A percentile compares a stretch with the other conserved stretches of the same genome.
phyloP scores from a whole-genome alignment of 1,139 yeast genomes.

The Kazachstania sp. region DNA sequence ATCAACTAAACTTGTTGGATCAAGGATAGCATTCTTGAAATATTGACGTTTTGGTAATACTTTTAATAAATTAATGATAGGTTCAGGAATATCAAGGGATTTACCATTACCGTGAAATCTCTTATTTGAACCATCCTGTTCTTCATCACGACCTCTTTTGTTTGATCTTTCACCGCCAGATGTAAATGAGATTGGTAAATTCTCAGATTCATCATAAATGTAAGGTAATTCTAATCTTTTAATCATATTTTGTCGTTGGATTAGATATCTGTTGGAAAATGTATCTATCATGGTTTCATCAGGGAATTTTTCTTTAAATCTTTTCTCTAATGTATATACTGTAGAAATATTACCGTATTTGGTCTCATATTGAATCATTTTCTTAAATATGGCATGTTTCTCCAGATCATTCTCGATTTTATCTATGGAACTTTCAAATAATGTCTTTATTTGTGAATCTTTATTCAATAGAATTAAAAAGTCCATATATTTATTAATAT shows the following conservation, averaged over 20 bases:
- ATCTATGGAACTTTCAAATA: constrained; percentile 60
- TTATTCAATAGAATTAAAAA: constrained; percentile 68
- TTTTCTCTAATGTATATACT: constrained; percentile 54
- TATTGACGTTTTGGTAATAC: constrained; percentile 30
- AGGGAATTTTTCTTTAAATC: constrained; percentile 62
- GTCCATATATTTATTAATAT: constrained; percentile 60
- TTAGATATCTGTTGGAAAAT: constrained; percentile 35
- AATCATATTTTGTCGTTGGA: constrained; percentile 25
- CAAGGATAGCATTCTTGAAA: constrained; percentile 27
- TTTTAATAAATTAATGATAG: constrained; percentile 23
- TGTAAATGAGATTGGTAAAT: not conserved
- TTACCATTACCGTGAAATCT: constrained; percentile 9
- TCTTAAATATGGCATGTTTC: constrained; percentile 38
- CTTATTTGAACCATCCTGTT: constrained; percentile 5
- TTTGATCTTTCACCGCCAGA: not conserved
- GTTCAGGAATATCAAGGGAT: constrained; percentile 17
- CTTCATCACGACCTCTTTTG: not conserved
- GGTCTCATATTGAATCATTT: constrained; percentile 47
- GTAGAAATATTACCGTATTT: constrained; percentile 62
- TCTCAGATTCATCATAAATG: constrained; percentile 9
- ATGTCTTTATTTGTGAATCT: constrained; percentile 70
- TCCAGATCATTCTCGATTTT: constrained; percentile 32
- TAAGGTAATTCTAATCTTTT: constrained; percentile 27
- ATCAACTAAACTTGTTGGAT: constrained; percentile 24
- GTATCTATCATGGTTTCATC: constrained; percentile 35